A percentile compares a stretch with the other conserved stretches of the same genome.
Conservation (phyloP, 2,329 filamentous ascomycete genomes). For the Sodiomyces alkalinus region DNA sequence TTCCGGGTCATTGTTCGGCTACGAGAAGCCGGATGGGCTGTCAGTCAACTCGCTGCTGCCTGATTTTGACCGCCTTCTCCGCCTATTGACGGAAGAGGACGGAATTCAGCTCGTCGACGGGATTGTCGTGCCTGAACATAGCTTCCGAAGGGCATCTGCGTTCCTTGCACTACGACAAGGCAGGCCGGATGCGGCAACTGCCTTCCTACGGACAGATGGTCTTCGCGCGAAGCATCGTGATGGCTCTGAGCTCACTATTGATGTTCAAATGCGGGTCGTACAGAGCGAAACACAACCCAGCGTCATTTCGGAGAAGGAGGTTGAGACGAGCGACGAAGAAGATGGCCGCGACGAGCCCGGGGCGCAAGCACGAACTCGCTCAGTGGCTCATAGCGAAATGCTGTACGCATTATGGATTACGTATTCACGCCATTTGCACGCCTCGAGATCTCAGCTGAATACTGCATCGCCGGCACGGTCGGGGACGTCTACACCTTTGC, state of each 20-base stretch:
- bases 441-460: constrained; percentile 44
- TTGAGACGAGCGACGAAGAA: constrained; percentile 43
- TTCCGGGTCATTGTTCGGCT: constrained; percentile 79
- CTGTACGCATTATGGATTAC: constrained; percentile 96
- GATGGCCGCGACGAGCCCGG: constrained; percentile 26
- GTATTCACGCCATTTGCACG: constrained; percentile 85
- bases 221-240: constrained; percentile 78
- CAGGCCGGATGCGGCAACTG: constrained; percentile 59
- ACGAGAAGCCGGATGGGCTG: constrained; percentile 68
- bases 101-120: constrained; percentile 72
- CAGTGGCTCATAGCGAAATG: constrained; percentile 49
- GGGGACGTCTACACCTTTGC: constrained; percentile 54
- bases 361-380: too few relatives aligned
- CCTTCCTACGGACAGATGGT: constrained; percentile 73
- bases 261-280: constrained; percentile 92
- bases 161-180: constrained; percentile 73
- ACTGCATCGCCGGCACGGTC: constrained; percentile 49
- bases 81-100: constrained; percentile 74
- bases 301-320: constrained; percentile 47
- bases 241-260: constrained; percentile 81
- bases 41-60: constrained; percentile 71
- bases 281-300: constrained; percentile 62
- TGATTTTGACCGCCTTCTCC: constrained; percentile 70
- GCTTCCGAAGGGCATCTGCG: constrained; percentile 78
- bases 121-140: constrained; percentile 94